Evolutionary conservation across 352 stramenopile species (phyloP).

Genomic region (Phytopythium mirpurense): DNA sequence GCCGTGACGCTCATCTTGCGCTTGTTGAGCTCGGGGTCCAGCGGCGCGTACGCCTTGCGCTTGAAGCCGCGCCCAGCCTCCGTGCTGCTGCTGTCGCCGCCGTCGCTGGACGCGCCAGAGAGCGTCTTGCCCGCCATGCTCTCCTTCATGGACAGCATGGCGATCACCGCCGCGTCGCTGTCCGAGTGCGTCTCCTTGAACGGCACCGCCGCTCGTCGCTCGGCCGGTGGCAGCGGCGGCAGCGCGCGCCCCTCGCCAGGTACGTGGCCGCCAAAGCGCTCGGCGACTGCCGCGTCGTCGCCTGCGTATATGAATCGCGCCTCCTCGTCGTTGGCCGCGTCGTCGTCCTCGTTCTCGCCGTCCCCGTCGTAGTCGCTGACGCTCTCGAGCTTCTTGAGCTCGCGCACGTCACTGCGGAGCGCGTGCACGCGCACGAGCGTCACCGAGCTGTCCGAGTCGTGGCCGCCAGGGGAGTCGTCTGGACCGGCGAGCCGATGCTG

Average conservation of each 20-base stretch:
- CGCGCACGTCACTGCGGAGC: constrained; percentile 63
- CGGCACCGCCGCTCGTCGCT: not conserved
- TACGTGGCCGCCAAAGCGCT: constrained; percentile 6
- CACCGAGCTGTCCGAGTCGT: constrained; percentile 45
- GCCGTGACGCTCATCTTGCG: constrained; percentile 87
- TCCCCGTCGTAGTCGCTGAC: constrained; percentile 53
- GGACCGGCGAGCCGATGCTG: not conserved
- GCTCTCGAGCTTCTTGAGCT: constrained; percentile 65
- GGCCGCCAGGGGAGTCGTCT: not conserved
- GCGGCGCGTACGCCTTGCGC: constrained; percentile 64
- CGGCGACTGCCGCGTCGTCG: constrained; percentile 4
- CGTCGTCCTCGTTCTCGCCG: constrained; percentile 57
- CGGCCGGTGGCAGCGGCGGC: not conserved
- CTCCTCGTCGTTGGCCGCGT: constrained; percentile 33
- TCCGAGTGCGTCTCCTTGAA: constrained; percentile 48
- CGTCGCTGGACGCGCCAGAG: constrained; percentile 35
- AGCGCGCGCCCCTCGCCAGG: not conserved
- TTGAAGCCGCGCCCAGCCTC: constrained; percentile 35
- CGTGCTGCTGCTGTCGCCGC: constrained; percentile 26
- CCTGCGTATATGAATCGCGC: constrained; percentile 20
- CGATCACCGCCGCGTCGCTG: constrained; percentile 65
- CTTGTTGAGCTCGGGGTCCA: constrained; percentile 53
- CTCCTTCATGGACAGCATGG: constrained; percentile 81
- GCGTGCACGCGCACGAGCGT: constrained; percentile 71
- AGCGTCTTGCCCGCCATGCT: constrained; percentile 15